Percentiles rank a stretch among this genome's conserved stretches.
Conservation (phyloP, 768 basidiomycete genomes). For the Leccinum arenicola region DNA sequence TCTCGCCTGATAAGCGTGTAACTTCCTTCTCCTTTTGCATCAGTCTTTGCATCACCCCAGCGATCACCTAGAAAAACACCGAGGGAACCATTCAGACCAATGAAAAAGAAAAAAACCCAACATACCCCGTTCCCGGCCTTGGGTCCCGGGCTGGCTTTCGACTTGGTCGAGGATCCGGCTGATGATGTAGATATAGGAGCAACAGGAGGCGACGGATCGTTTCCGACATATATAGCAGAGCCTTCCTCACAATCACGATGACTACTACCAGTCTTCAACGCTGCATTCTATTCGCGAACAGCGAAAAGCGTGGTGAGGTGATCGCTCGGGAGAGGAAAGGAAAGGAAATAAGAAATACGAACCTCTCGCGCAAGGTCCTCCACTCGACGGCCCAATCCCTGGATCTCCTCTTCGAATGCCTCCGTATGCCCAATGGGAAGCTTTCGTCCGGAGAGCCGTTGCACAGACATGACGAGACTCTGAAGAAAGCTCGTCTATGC, state of each 20-base stretch:
- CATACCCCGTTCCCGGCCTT: no score
- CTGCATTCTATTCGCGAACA: constrained; percentile 5
- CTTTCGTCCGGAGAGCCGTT: constrained; percentile 63
- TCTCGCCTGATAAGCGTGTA: constrained; percentile 58
- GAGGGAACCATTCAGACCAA: no score
- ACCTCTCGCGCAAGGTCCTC: constrained; percentile 71
- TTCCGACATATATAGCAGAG: constrained; percentile 16
- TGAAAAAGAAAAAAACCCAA: no score
- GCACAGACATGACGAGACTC: constrained; percentile 56
- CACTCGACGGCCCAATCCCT: constrained; percentile 53
- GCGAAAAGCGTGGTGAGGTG: neutral
- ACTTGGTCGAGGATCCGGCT: neutral
- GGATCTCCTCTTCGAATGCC: constrained; percentile 56
- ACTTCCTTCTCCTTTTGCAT: no score
- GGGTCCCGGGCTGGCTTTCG: no score
- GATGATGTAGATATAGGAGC: neutral
- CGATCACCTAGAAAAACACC: no score
- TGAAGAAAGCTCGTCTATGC: constrained; percentile 64
- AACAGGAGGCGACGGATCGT: constrained; percentile 2
- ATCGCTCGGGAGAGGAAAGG: neutral
- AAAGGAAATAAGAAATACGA: constrained; percentile 5
- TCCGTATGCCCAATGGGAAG: constrained; percentile 50
- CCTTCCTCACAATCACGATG: constrained; percentile 14
- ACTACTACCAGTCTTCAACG: neutral
- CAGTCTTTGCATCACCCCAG: no score